Base-by-base conservation (phyloP, 2,329 filamentous ascomycete species). In the Plenodomus tracheiphilus region DNA sequence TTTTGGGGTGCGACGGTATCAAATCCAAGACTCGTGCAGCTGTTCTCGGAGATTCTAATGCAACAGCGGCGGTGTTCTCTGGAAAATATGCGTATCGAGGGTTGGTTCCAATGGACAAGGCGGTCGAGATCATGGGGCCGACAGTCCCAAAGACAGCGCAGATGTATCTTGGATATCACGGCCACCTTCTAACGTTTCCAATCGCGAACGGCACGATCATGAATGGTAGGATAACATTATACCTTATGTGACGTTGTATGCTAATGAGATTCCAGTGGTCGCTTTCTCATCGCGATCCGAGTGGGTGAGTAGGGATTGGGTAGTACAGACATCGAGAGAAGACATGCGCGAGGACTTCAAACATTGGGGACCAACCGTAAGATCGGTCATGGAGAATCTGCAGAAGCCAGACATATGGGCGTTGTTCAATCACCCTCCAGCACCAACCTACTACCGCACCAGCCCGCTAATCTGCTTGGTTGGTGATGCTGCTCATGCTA, bases 1-100 rank as follows among this genome's bases (percentile, higher is more conserved):
- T 84, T 0, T 74, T 87, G 47, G 84, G 82, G 4, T 85, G 82
- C 61, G 85, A 88, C 66, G 85, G 85, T 0, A 84, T 88, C 60
- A 83, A 83, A 62, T 84, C 81, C 0, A 72, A 74, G 3, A 75
- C 81, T 2, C 74, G 85, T 7, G 64, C 78, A 22, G 64, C 81
- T 13, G 65, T 87, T 4, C 70, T 86, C 2, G 81, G 79, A 0
- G 62, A 74, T 2, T 41, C 53, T 0, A 72, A 75, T 2, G 69
- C 76, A 0, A 63, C 75, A 20, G 19, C 46, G 6, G 74, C 83
- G 0, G 64, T 72, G 1, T 87, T 84, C 62, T 79, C 78, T 0
- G 74, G 79, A 25, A 83, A 85, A 53, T 82, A 82, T 66, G 85
- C 81, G 28, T 88, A 85, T 67, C 77, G 85, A 6, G 81, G 81